Conservation (phyloP, 352 stramenopile species). For the Globisporangium cylindrosporum region DNA sequence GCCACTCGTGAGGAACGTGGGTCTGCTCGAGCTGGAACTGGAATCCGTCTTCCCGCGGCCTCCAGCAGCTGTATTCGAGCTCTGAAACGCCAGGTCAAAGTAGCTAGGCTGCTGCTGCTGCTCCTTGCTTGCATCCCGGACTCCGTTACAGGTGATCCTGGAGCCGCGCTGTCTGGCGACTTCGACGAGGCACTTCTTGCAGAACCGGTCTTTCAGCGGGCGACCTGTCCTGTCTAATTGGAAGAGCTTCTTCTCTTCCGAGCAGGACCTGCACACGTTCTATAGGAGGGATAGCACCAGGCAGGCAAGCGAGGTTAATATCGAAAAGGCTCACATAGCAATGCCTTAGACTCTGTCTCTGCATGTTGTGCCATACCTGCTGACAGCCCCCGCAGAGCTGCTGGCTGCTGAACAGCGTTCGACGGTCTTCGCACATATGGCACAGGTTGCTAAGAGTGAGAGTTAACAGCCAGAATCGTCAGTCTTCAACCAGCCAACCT, state of each 20-base stretch:
- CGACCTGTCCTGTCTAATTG: constrained; percentile 37
- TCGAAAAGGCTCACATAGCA: too few relatives aligned
- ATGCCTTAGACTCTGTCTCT: too few relatives aligned
- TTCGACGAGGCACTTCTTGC: constrained; percentile 34
- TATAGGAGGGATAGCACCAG: constrained; percentile 11
- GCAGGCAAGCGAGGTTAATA: neutral
- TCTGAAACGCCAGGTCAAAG: constrained; percentile 17
- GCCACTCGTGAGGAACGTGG: constrained; percentile 16
- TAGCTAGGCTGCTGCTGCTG: constrained; percentile 8
- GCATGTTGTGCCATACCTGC: constrained; percentile 17
- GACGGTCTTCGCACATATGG: neutral
- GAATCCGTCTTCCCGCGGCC: neutral
- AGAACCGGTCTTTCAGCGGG: constrained; percentile 42
- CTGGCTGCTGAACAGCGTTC: constrained; percentile 9
- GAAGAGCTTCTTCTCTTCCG: constrained; percentile 46
- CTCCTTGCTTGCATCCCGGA: neutral
- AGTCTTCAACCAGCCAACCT: neutral
- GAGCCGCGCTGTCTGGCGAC: constrained; percentile 14
- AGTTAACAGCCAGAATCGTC: neutral
- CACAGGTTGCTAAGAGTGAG: constrained; percentile 18
- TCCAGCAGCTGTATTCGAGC: neutral
- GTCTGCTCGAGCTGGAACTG: neutral
- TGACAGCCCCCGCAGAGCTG: constrained; percentile 29
- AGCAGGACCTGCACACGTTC: constrained; percentile 50
- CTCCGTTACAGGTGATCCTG: constrained; percentile 9